Conservation (phyloP, 805 yeast species). For the Saturnispora sanitii region DNA sequence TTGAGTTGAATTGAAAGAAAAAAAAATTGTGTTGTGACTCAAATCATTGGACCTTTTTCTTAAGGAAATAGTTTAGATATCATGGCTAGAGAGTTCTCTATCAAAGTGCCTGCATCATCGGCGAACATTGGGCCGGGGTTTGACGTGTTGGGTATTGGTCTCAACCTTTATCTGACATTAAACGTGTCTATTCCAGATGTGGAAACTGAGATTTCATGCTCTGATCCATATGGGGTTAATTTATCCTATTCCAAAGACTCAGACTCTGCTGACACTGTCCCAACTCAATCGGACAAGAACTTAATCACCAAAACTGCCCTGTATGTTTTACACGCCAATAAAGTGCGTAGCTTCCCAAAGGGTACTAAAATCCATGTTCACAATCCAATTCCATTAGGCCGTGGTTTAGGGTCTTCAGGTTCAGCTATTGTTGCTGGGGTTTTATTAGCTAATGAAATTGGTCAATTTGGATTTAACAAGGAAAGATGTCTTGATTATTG, state of each 20-base stretch:
- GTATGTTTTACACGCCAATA: slow-evolving; percentile 81
- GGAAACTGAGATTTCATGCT: slow-evolving; percentile 33
- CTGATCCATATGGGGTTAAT: slow-evolving; percentile 59
- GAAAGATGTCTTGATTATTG: slow-evolving; percentile 88
- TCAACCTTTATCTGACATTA: slow-evolving; percentile 63
- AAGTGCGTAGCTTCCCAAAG: slow-evolving; percentile 62
- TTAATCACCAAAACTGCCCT: slow-evolving; percentile 88
- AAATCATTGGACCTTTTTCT: not conserved
- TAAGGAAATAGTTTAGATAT: not conserved
- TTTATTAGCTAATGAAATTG: slow-evolving; percentile 78
- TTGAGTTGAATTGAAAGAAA: not conserved
- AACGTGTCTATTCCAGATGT: slow-evolving; percentile 43
- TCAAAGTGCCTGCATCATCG: slow-evolving; percentile 89
- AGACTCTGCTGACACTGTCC: slow-evolving; percentile 39
- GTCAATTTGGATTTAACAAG: slow-evolving; percentile 60
- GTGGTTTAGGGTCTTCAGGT: slow-evolving; percentile 96
- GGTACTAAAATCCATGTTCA: slow-evolving; percentile 74
- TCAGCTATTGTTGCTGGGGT: slow-evolving; percentile 98
- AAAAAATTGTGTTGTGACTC: too few species aligned
- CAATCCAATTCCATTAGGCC: slow-evolving; percentile 92
- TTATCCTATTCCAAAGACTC: slow-evolving; percentile 59
- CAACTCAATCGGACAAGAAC: slow-evolving; percentile 67
- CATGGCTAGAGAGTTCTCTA: slow-evolving; percentile 44
- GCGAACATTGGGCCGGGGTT: slow-evolving; percentile 99
- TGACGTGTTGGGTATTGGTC: slow-evolving; percentile 90